Conservation (phyloP, 2,329 filamentous ascomycete genomes). For the Sphaerulina populicola region DNA sequence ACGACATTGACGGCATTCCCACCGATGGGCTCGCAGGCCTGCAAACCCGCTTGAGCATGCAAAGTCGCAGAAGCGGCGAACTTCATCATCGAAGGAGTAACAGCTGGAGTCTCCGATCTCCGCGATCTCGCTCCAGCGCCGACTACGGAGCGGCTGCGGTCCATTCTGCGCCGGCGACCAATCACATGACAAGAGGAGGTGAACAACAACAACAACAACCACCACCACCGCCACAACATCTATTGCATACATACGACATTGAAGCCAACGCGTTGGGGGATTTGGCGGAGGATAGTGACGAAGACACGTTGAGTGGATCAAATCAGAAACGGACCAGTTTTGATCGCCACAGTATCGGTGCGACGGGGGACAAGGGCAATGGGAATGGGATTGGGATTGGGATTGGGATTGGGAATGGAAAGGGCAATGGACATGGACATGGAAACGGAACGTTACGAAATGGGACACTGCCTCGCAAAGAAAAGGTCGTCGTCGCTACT, state of each 20-base stretch:
- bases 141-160: neutral
- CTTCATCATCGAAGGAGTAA: constrained; percentile 49
- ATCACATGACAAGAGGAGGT: constrained; percentile 1
- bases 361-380: too few species aligned
- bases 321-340: constrained; percentile 31
- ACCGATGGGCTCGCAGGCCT: constrained; percentile 86
- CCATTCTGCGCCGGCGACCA: too few species aligned
- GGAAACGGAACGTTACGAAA: too few species aligned
- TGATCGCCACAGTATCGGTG: constrained; percentile 10
- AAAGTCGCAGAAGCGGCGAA: constrained; percentile 64
- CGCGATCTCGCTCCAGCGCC: constrained; percentile 33
- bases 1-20: constrained; percentile 66
- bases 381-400: too few species aligned
- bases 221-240: constrained; percentile 38
- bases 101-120: constrained; percentile 30
- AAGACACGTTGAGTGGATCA: constrained; percentile 38
- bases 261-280: constrained; percentile 65
- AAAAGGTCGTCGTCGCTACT: too few species aligned
- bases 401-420: too few species aligned
- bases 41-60: constrained; percentile 89
- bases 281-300: constrained; percentile 67
- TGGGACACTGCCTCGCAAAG: too few species aligned
- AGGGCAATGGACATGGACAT: too few species aligned
- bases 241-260: constrained; percentile 84
- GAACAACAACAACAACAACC: too few species aligned